phyloP scores from a whole-genome alignment of 305 asterid species.

The Monarda citriodora region DNA sequence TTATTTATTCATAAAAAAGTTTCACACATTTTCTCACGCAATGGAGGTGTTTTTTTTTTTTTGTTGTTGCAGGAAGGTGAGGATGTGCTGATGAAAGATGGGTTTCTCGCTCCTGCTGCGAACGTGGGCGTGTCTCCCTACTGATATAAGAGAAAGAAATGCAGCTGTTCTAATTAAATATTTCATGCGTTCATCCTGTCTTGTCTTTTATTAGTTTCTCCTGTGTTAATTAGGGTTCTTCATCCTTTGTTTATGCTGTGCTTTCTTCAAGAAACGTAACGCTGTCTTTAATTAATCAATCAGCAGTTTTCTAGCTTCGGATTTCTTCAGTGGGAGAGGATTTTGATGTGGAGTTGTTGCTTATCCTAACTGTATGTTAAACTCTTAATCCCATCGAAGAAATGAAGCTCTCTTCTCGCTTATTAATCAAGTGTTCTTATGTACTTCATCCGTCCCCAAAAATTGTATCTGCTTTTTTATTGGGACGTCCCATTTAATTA shows the following conservation, averaged over 20 bases:
- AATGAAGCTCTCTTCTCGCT: slow-evolving; percentile 10
- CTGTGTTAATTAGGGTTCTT: slow-evolving; percentile 31
- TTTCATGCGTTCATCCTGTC: slow-evolving; percentile 24
- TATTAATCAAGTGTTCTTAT: background rate
- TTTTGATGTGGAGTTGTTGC: slow-evolving; percentile 30
- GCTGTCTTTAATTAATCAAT: background rate
- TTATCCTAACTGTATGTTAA: slow-evolving; percentile 18
- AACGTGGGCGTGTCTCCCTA: slow-evolving; percentile 92
- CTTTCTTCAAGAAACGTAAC: slow-evolving; percentile 9
- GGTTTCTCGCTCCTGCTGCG: slow-evolving; percentile 85
- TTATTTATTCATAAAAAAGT: no score
- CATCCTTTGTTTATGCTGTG: slow-evolving; percentile 9
- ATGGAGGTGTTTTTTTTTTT: no score
- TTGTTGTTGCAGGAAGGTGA: slow-evolving; percentile 87
- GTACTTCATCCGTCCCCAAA: no score
- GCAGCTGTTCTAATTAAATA: slow-evolving; percentile 16
- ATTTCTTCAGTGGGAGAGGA: slow-evolving; percentile 33
- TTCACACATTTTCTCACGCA: no score
- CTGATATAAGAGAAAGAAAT: slow-evolving; percentile 25
- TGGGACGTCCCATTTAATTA: no score
- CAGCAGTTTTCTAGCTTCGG: slow-evolving; percentile 27
- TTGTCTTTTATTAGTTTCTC: slow-evolving; percentile 13
- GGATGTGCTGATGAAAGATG: slow-evolving; percentile 91
- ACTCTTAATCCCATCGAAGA: slow-evolving; percentile 31
- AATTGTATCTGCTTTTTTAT: no score